Evolutionary conservation across 768 basidiomycete species (phyloP), one percentile per base, ranked within the genome.

Genomic region (Rhodotorula paludigena): DNA sequence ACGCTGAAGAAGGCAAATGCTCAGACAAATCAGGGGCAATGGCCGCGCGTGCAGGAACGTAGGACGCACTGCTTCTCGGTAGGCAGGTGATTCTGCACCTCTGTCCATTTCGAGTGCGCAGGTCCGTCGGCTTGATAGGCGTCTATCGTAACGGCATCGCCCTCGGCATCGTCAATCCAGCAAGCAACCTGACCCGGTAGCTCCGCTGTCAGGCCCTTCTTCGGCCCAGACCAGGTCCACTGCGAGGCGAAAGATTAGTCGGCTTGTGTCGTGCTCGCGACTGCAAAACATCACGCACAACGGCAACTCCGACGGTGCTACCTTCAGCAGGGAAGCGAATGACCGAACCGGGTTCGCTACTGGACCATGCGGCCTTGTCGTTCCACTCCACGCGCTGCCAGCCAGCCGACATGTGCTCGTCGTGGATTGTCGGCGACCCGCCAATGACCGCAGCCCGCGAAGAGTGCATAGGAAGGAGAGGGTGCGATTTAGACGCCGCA

Each of bases 361-460:
- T 32, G 9, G 35, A 38, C 12, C 48, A 4, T 6, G 64, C 64
- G 5, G 36, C 36, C 38, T 66, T 66, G 35, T 48, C 58, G 58
- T 66, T 66, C 64, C 64, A 66, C 25, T 66, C 64, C 35, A 66
- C 20, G 21, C 32, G 25, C 35, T 33, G 23, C 64, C 64, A 66
- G 12, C 47, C 47, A 8, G 39, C 38, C n/a, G n/a, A 5, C 5
- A 5, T 5, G 5, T 28, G 23, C 28, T 30, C 49, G 49, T 51
- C 51, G 30, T n/a, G n/a, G n/a, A n/a, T n/a, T n/a, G n/a, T n/a
- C n/a, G n/a, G n/a, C n/a, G n/a, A n/a, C n/a, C n/a, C n/a, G n/a
- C n/a, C n/a, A n/a, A n/a, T n/a, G n/a, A n/a, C n/a, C n/a, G n/a
- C n/a, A n/a, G n/a, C n/a, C n/a, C n/a, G n/a, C 32, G 32, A 21